Base-by-base conservation (phyloP, 2,329 filamentous ascomycete species). In the Bipolaris cookei region DNA sequence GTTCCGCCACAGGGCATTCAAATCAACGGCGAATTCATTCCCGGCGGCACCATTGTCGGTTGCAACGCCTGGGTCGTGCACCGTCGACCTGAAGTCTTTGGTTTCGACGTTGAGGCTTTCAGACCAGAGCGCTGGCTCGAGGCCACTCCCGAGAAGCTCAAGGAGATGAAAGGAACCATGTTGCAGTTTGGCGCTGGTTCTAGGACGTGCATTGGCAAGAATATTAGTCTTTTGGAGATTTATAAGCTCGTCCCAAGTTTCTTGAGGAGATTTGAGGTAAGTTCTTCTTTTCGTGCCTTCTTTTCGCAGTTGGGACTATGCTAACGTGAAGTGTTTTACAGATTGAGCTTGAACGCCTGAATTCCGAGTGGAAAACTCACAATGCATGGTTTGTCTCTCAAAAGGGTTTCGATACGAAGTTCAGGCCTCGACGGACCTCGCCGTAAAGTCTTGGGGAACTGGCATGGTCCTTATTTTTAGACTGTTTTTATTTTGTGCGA, bases 1-100 rank as follows among this genome's bases (percentile, higher is more conserved):
- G 88, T 91, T 0, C 90, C 90, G 0, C 76, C 81, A 0, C 80
- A 83, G 18, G 89, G 89, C 8, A 80, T 83, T 21, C 84, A 87
- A 41, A 88, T 92, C 50, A 82, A 83, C 1, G 88, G 87, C 1
- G 74, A 81, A 14, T 84, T 82, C 54, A 80, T 93, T 25, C 84
- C 84, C 3, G 89, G 86, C 1, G 90, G 89, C 6, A 91, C 89
- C 0, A 88, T 90, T 56, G 88, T 92, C 0, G 90, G 90, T 6
- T 90, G 86, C 70, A 91, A 86, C 50, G 85, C 90, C 0, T 92
- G 89, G 89, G 85, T 92, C 14, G 80, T 93, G 32, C 90, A 93
- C 67, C 83, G 88, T 3, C 82, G 86, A 2, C 80, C 82, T 4
- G 85, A 88, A 52, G 80, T 92, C 28, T 94, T 90, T 66, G 90